phyloP scores from a whole-genome alignment of 2,329 filamentous ascomycete species.

The Trichoderma endophyticum region DNA sequence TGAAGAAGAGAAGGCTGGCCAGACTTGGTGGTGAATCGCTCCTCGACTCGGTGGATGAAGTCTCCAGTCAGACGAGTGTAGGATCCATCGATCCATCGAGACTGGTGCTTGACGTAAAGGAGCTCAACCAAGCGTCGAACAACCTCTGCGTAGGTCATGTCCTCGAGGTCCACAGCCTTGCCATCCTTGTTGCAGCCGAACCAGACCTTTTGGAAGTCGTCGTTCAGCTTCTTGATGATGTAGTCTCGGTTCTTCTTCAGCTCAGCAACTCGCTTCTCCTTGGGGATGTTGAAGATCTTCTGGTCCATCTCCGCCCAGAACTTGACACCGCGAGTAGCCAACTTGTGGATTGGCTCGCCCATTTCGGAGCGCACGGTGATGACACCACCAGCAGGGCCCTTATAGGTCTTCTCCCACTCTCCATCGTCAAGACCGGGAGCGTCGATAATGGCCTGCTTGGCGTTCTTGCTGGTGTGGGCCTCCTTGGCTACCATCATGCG shows the following conservation, averaged over 20 bases:
- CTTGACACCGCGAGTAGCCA: slow-evolving; percentile 89
- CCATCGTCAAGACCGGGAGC: slow-evolving; percentile 76
- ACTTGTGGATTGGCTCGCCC: slow-evolving; percentile 99
- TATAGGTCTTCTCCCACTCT: slow-evolving; percentile 92
- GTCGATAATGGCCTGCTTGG: slow-evolving; percentile 86
- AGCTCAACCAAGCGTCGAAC: slow-evolving; percentile 83
- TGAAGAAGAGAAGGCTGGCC: slow-evolving; percentile 81
- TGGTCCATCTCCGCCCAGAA: slow-evolving; percentile 99
- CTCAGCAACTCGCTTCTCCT: slow-evolving; percentile 85
- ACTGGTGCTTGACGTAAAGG: slow-evolving; percentile 87
- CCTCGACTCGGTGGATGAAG: slow-evolving; percentile 94
- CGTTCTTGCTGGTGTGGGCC: slow-evolving; percentile 79
- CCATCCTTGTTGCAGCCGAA: slow-evolving; percentile 82
- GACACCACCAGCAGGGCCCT: slow-evolving; percentile 84
- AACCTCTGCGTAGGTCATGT: slow-evolving; percentile 93
- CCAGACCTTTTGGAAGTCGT: slow-evolving; percentile 96
- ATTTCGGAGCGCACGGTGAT: slow-evolving; percentile 98
- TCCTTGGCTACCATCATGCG: slow-evolving; percentile 96
- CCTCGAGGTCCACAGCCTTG: slow-evolving; percentile 80
- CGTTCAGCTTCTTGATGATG: slow-evolving; percentile 94
- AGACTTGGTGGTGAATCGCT: slow-evolving; percentile 76
- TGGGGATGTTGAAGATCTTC: slow-evolving; percentile 95
- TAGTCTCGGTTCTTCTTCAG: slow-evolving; percentile 84
- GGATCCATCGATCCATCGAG: slow-evolving; percentile 86
- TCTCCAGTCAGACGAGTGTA: slow-evolving; percentile 82